These are phyloP conservation scores for Candida neerlandica DNA, from an alignment of 1,139 yeast species.

Conservation along the genomic window DNA sequence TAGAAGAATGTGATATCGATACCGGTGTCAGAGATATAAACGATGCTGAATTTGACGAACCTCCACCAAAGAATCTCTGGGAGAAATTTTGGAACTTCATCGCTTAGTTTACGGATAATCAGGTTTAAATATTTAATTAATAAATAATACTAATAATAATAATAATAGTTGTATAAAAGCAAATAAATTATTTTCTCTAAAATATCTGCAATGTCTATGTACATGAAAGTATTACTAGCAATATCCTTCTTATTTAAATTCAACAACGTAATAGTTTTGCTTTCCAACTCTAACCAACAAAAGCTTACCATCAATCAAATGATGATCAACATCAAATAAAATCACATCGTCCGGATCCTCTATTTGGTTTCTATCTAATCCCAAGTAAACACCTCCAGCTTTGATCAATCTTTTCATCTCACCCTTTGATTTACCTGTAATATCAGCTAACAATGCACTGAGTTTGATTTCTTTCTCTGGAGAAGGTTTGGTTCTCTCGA, in stretches of 20 bases:
- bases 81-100: conserved; percentile 52
- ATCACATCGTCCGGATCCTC: conserved; percentile 52
- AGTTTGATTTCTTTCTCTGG: conserved; percentile 35
- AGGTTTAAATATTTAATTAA: neutral
- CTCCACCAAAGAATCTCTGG: conserved; percentile 44
- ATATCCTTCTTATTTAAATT: conserved; percentile 26
- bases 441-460: conserved; percentile 41
- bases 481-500: conserved; percentile 24
- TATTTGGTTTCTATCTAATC: conserved; percentile 60
- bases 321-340: conserved; percentile 45
- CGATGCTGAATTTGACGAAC: conserved; percentile 52
- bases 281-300: conserved; percentile 78
- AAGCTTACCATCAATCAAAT: conserved; percentile 60
- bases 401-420: conserved; percentile 67
- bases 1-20: conserved; percentile 63
- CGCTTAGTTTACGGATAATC: conserved; percentile 16
- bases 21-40: conserved; percentile 62
- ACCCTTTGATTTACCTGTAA: conserved; percentile 42
- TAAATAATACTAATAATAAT: neutral
- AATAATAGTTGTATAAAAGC: neutral
- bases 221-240: neutral
- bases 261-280: conserved; percentile 59
- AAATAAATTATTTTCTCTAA: neutral
- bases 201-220: conserved; percentile 1
- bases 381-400: conserved; percentile 74